Base-by-base conservation (phyloP, 73 alveolate species). In the Tetrahymena borealis region DNA sequence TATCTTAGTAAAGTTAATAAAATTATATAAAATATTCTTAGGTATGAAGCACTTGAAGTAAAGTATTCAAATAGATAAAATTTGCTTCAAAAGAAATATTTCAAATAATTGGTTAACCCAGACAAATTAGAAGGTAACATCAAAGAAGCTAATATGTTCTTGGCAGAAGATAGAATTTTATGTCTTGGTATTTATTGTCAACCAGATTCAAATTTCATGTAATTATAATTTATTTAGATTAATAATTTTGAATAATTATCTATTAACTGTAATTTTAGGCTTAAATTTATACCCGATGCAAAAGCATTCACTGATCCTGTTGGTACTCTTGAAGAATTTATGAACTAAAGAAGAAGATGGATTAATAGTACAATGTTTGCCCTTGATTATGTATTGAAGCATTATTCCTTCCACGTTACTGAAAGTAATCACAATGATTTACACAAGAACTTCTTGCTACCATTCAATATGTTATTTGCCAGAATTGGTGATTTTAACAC, bases 141-240 rank as follows among this genome's bases (percentile, higher is more conserved):
- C 20, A 39, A 41, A 7, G 95, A 93, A 93, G 95, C 95, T 39
- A 96, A 96, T 90, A 94, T 94, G 95, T 96, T 85, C 79, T 90
- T 95, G 32, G 98, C 98, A 16, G 98, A 95, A 91, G 97, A 96
- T 90, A 90, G 98, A 79, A 95, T 95, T 37, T 92, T 96, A 78
- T 94, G 97, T 31, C 85, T 33, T 38, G 60, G 90, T n/a, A 18
- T 93, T 15, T 93, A 78, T 85, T 93, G 95, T 41, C 32, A 93
- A 20, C 85, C 85, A 24, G 85, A 60, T 60, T 60, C 85, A 39
- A 60, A 36, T 40, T 93, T 39, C 40, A 79, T 60, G 85, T 60
- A 60, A 60, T 60, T 20, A 0, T 1, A 6, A 0, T 43, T 9
- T 1, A 9, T 43, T n/a, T n/a, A n/a, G n/a, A n/a, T n/a, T n/a